Conservation (phyloP, 2,329 filamentous ascomycete species). For the Fusarium compactum region DNA sequence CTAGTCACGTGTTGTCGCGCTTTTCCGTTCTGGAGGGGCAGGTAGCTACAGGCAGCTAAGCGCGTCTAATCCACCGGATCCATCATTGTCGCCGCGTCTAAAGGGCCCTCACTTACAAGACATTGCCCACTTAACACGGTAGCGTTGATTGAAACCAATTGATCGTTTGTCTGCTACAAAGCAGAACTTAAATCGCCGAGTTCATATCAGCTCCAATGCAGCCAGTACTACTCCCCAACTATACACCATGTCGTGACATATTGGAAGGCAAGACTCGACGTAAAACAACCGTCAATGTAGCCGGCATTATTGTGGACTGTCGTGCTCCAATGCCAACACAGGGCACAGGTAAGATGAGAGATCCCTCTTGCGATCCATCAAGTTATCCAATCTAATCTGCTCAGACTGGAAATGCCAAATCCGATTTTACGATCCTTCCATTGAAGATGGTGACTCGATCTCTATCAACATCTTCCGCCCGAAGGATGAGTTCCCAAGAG, state of each 20-base stretch:
- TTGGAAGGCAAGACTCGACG: conserved; percentile 54
- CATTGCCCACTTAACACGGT: conserved; percentile 17
- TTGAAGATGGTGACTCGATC: conserved; percentile 57
- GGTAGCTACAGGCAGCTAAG: conserved; percentile 1
- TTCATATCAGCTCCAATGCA: conserved; percentile 12
- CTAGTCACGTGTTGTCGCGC: conserved; percentile 46
- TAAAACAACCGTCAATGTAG: conserved; percentile 64
- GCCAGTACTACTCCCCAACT: conserved; percentile 41
- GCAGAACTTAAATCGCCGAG: conserved; percentile 11
- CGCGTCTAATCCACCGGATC: conserved; percentile 21
- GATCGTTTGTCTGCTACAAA: not conserved
- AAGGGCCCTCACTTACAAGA: conserved; percentile 8
- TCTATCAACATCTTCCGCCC: conserved; percentile 72
- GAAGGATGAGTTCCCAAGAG: conserved; percentile 61
- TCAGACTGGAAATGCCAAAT: conserved; percentile 72
- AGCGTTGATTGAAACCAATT: conserved; percentile 6
- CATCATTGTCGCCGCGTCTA: conserved; percentile 31
- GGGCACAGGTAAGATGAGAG: conserved; percentile 60
- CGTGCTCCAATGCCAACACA: conserved; percentile 64
- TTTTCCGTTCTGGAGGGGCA: conserved; percentile 4
- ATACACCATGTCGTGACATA: conserved; percentile 55
- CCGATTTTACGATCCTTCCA: conserved; percentile 69
- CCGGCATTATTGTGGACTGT: conserved; percentile 78
- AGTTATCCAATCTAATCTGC: conserved; percentile 8
- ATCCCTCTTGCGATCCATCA: not conserved